These are phyloP conservation scores for Hyphopichia fennica DNA, from an alignment of 1,139 yeast genomes.

Conservation along the genomic window DNA sequence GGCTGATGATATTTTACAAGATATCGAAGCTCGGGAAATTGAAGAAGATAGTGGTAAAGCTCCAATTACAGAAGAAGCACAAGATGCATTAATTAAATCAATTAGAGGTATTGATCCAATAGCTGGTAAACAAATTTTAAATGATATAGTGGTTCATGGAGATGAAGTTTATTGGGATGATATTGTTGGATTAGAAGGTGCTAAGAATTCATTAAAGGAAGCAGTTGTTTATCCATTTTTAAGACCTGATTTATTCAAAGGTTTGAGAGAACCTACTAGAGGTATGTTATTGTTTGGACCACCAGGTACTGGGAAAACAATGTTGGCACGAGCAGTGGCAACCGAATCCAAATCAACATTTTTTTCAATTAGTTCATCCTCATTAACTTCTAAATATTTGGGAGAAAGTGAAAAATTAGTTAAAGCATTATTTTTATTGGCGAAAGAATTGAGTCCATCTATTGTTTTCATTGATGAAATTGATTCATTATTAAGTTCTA, in stretches of 20 bases:
- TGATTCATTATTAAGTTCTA: constrained; percentile 81
- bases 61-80: constrained; percentile 61
- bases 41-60: constrained; percentile 11
- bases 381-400: constrained; percentile 84
- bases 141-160: constrained; percentile 90
- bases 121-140: constrained; percentile 66
- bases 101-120: constrained; percentile 43
- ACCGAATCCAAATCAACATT: constrained; percentile 94
- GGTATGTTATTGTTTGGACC: constrained; percentile 98
- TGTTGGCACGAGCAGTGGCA: constrained; percentile 97
- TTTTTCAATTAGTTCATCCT: constrained; percentile 89
- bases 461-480: constrained; percentile 96
- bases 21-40: no score
- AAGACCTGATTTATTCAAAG: constrained; percentile 89
- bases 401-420: constrained; percentile 96
- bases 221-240: constrained; percentile 96
- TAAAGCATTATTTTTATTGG: constrained; percentile 81
- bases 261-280: constrained; percentile 91
- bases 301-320: constrained; percentile 98
- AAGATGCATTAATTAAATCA: constrained; percentile 44
- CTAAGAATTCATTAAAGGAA: constrained; percentile 87
- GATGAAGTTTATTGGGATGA: constrained; percentile 98
- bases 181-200: constrained; percentile 89
- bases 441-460: constrained; percentile 85
- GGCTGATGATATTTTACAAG: not conserved